Conservation (phyloP, 352 stramenopile genomes). For the Albugo laibachii region DNA sequence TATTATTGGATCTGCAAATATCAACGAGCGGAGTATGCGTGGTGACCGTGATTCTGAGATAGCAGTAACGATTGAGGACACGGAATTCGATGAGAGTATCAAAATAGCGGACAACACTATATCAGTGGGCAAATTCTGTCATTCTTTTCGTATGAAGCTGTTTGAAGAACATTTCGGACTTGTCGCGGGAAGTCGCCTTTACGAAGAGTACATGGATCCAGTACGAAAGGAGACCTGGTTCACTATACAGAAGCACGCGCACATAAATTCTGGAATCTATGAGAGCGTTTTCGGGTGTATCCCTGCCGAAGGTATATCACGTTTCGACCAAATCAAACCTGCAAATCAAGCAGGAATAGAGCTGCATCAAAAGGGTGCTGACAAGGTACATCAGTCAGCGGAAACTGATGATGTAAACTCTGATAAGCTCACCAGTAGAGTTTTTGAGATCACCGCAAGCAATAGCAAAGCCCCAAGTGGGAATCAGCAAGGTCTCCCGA, state of each 20-base stretch:
- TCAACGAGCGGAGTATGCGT: conserved; percentile 75
- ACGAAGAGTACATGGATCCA: conserved; percentile 41
- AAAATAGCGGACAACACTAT: conserved; percentile 21
- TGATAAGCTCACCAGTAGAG: too few relatives aligned
- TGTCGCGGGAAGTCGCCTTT: conserved; percentile 17
- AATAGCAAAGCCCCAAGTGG: too few relatives aligned
- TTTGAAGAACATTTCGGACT: conserved; percentile 75
- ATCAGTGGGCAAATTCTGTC: conserved; percentile 55
- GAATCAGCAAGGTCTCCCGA: too few relatives aligned
- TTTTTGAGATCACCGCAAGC: too few relatives aligned
- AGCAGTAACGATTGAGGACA: conserved; percentile 60
- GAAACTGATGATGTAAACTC: too few relatives aligned
- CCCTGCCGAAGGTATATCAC: conserved; percentile 47
- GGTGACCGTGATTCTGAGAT: conserved; percentile 76
- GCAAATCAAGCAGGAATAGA: too few relatives aligned
- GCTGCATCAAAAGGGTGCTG: too few relatives aligned
- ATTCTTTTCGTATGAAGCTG: conserved; percentile 76
- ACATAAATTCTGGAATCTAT: conserved; percentile 66
- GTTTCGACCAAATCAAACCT: neutral
- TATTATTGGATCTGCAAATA: conserved; percentile 75
- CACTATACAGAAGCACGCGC: conserved; percentile 70
- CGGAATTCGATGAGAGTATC: conserved; percentile 35
- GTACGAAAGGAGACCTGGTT: conserved; percentile 48
- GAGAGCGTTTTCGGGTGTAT: conserved; percentile 65
- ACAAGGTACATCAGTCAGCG: too few relatives aligned